phyloP scores from a whole-genome alignment of 306 rosid species.

The Lithocarpus polystachyus region DNA sequence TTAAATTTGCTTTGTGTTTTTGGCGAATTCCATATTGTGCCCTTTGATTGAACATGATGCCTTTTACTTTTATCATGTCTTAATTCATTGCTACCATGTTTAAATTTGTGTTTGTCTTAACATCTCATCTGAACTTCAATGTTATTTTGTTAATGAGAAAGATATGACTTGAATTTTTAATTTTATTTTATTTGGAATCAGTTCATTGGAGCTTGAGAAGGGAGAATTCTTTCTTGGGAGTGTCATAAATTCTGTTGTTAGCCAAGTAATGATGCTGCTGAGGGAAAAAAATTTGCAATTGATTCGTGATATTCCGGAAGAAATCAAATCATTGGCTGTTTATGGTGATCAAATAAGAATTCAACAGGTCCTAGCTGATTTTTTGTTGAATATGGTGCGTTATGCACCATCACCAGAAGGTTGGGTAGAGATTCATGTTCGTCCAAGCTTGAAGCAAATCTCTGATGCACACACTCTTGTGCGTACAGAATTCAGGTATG shows the following conservation, averaged over 20 bases:
- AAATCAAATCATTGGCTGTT: conserved; percentile 82
- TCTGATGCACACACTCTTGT: conserved; percentile 59
- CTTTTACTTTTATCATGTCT: not conserved
- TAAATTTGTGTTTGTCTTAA: conserved; percentile 14
- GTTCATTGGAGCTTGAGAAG: conserved; percentile 89
- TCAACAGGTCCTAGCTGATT: conserved; percentile 93
- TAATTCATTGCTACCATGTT: not conserved
- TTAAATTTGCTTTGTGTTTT: not conserved
- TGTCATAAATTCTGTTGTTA: conserved; percentile 92
- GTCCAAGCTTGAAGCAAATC: conserved; percentile 68
- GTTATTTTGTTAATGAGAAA: conserved; percentile 19
- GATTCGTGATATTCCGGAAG: conserved; percentile 97
- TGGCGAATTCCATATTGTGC: not conserved
- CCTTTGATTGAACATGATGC: not conserved
- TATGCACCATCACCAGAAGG: conserved; percentile 91
- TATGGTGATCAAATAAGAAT: conserved; percentile 92
- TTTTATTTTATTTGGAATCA: conserved; percentile 36
- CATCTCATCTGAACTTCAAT: conserved; percentile 15
- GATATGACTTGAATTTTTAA: conserved; percentile 17
- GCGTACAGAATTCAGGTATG: conserved; percentile 85
- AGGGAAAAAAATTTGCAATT: conserved; percentile 87
- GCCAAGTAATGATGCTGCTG: conserved; percentile 91
- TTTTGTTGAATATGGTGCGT: conserved; percentile 85
- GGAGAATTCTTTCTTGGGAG: conserved; percentile 83
- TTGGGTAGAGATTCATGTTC: conserved; percentile 91